A percentile compares a stretch with the other conserved stretches of the same genome.
Conservation (phyloP, 495 filamentous ascomycete species). For the Aspergillus bertholletiae region DNA sequence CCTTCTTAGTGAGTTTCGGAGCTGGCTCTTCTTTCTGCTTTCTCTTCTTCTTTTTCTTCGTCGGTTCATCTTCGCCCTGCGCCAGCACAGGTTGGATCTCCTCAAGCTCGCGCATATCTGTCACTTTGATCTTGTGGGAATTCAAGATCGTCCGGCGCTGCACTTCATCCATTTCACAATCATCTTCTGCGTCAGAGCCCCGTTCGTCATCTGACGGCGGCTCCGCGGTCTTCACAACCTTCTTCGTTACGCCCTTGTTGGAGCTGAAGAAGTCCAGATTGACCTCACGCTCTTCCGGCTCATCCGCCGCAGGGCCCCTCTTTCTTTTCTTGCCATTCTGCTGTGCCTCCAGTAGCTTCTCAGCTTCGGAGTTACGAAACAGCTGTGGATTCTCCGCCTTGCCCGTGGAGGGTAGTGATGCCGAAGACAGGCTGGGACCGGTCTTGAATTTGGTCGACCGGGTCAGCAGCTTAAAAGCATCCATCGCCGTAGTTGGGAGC, state of each 20-base stretch:
- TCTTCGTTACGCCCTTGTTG: slow-evolving; percentile 20
- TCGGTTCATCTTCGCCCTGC: slow-evolving; percentile 49
- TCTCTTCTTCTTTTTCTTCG: slow-evolving; percentile 51
- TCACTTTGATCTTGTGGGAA: slow-evolving; percentile 84
- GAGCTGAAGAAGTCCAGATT: slow-evolving; percentile 40
- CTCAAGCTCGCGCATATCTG: slow-evolving; percentile 53
- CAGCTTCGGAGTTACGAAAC: slow-evolving; percentile 40
- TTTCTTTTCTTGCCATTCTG: slow-evolving; percentile 39
- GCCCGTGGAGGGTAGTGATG: slow-evolving; percentile 44
- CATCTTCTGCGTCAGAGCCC: slow-evolving; percentile 24
- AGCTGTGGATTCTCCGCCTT: slow-evolving; percentile 51
- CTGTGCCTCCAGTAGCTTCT: slow-evolving; percentile 29
- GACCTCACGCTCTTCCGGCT: slow-evolving; percentile 20
- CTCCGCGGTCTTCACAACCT: slow-evolving; percentile 8
- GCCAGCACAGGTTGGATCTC: slow-evolving; percentile 31
- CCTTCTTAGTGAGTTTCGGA: slow-evolving; percentile 47
- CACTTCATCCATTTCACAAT: slow-evolving; percentile 49
- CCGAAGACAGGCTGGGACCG: slow-evolving; percentile 16
- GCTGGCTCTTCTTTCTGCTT: slow-evolving; percentile 42
- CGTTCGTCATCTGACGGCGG: slow-evolving; percentile 14
- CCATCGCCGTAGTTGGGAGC: slow-evolving; percentile 33
- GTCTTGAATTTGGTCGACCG: slow-evolving; percentile 51
- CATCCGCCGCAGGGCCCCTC: slow-evolving; percentile 20
- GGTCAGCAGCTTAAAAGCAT: slow-evolving; percentile 53
- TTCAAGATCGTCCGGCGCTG: slow-evolving; percentile 72